Evolutionary conservation across 768 basidiomycete genomes (phyloP).

Genomic region (Boletus bicolor): DNA sequence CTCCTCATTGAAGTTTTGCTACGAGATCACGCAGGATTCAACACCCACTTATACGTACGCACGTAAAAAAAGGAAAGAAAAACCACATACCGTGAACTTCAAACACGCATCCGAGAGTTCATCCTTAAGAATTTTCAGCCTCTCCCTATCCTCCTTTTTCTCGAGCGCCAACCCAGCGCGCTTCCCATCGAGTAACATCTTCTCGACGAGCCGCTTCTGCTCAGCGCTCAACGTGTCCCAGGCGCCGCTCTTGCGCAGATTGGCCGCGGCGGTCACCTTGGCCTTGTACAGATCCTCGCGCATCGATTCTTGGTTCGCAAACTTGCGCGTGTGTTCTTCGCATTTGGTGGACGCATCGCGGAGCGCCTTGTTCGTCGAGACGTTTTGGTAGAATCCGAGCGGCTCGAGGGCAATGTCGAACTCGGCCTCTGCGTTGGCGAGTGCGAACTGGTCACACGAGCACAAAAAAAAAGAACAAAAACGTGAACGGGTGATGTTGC

Average conservation of each 20-base stretch:
- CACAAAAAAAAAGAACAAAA: background rate
- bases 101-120: constrained; percentile 71
- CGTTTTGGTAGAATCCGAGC: constrained; percentile 78
- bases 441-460: constrained; percentile 42
- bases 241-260: constrained; percentile 57
- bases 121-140: constrained; percentile 64
- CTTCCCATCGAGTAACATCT: constrained; percentile 75
- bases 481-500: constrained; percentile 7
- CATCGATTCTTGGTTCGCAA: constrained; percentile 74
- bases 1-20: constrained; percentile 93
- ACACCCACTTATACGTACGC: background rate
- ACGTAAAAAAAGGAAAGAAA: background rate
- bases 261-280: constrained; percentile 65
- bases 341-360: constrained; percentile 78
- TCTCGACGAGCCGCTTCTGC: constrained; percentile 75
- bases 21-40: background rate
- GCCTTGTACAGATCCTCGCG: constrained; percentile 76
- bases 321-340: constrained; percentile 69
- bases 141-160: constrained; percentile 51
- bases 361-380: constrained; percentile 69
- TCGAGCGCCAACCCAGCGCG: constrained; percentile 75
- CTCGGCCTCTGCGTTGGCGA: constrained; percentile 56
- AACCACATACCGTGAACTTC: constrained; percentile 66
- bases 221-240: constrained; percentile 64
- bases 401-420: constrained; percentile 54